Evolutionary conservation across 208 protist species (phyloP).

Genomic region (Endotrypanum monterogeii): DNA sequence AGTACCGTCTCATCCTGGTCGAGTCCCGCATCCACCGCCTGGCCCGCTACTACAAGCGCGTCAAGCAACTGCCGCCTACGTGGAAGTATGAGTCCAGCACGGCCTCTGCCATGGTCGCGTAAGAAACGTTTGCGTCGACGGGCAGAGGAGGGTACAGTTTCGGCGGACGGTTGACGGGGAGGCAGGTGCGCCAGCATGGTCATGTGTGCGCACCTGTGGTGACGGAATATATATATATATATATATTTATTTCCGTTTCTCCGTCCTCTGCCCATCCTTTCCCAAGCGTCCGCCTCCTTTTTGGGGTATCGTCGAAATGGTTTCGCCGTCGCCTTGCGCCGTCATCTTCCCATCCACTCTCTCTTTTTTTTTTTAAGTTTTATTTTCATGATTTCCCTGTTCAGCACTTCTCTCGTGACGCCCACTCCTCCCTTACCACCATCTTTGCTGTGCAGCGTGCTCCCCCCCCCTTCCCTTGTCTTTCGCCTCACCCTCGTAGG

Average conservation of each 20-base stretch:
- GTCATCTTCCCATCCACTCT: not conserved
- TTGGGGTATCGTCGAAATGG: not conserved
- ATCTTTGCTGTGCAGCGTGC: too few species aligned
- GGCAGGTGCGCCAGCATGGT: not conserved
- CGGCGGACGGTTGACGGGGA: not conserved
- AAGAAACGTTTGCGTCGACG: conserved; percentile 16
- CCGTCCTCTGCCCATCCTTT: not conserved
- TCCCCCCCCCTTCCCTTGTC: not conserved
- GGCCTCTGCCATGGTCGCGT: conserved; percentile 63
- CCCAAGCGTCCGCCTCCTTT: not conserved
- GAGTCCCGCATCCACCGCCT: conserved; percentile 99
- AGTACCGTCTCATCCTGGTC: conserved; percentile 99
- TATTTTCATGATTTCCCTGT: not conserved
- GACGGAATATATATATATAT: not conserved
- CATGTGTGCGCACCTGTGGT: not conserved
- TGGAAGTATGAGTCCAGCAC: conserved; percentile 91
- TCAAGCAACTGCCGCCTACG: conserved; percentile 86
- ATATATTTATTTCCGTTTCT: not conserved
- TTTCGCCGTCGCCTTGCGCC: not conserved
- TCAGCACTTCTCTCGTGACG: too few species aligned
- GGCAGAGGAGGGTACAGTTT: not conserved
- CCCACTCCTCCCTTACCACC: too few species aligned
- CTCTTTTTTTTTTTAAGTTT: not conserved
- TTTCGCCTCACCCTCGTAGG: too few species aligned
- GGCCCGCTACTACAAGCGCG: conserved; percentile 99